These are phyloP conservation scores for Arabidopsis lyrata DNA, from an alignment of 441 rosid species.

Conservation along the genomic window DNA sequence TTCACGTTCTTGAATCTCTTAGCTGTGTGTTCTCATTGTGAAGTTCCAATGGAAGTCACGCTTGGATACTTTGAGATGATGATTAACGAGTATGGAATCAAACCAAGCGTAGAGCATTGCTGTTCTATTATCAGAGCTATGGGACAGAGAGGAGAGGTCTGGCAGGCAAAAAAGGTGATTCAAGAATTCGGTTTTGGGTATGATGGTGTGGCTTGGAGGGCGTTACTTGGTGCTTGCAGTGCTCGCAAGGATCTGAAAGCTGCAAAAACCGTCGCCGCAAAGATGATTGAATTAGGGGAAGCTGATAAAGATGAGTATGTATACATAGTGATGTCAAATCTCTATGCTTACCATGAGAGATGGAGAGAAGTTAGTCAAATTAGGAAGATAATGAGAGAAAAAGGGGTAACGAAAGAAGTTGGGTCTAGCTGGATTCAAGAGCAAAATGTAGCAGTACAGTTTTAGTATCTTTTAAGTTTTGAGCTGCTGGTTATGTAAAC, in stretches of 20 bases:
- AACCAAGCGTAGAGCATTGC: slow-evolving; percentile 59
- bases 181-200: slow-evolving; percentile 51
- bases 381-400: slow-evolving; percentile 59
- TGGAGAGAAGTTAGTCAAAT: slow-evolving; percentile 56
- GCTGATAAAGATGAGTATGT: slow-evolving; percentile 58
- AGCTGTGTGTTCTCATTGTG: slow-evolving; percentile 58
- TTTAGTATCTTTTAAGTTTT: neutral
- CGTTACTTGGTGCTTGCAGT: slow-evolving; percentile 62
- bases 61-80: slow-evolving; percentile 53
- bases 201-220: slow-evolving; percentile 56
- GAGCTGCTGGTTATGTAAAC: slow-evolving; percentile 4
- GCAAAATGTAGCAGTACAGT: slow-evolving; percentile 26
- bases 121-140: slow-evolving; percentile 60
- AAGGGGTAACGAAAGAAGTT: slow-evolving; percentile 54
- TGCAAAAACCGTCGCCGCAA: slow-evolving; percentile 50
- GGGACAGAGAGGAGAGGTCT: slow-evolving; percentile 53
- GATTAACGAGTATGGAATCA: slow-evolving; percentile 55
- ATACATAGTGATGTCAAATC: slow-evolving; percentile 59
- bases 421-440: slow-evolving; percentile 64
- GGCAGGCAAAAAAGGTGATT: slow-evolving; percentile 48
- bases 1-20: slow-evolving; percentile 62
- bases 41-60: slow-evolving; percentile 46
- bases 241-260: slow-evolving; percentile 50
- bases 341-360: slow-evolving; percentile 53
- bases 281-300: slow-evolving; percentile 53